Percentiles rank a stretch among this genome's conserved stretches.
Conservation (phyloP, 768 basidiomycete species). For the Trametes punicea region DNA sequence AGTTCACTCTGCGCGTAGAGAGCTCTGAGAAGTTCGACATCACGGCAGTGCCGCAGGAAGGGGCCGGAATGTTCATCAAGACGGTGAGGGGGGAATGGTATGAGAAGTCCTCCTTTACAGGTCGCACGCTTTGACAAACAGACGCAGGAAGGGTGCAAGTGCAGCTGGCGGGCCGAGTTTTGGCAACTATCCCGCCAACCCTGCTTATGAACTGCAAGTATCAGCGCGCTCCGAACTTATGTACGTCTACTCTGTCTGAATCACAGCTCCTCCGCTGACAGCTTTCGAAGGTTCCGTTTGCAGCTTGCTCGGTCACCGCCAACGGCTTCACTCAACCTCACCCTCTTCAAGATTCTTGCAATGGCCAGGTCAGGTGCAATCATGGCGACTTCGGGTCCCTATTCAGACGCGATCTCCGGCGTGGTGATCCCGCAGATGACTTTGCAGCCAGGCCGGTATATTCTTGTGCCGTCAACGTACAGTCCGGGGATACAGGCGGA, state of each 20-base stretch:
- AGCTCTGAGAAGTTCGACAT: slow-evolving; percentile 62
- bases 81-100: slow-evolving; percentile 72
- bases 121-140: neutral
- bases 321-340: slow-evolving; percentile 53
- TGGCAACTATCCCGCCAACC: slow-evolving; percentile 63
- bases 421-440: slow-evolving; percentile 55
- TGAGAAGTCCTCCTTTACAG: slow-evolving; percentile 20
- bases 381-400: slow-evolving; percentile 73
- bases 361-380: slow-evolving; percentile 34
- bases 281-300: slow-evolving; percentile 55
- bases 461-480: slow-evolving; percentile 72
- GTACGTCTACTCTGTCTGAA: slow-evolving; percentile 42
- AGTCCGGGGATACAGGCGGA: slow-evolving; percentile 50
- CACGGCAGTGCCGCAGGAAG: slow-evolving; percentile 72
- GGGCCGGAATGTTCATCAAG: slow-evolving; percentile 86
- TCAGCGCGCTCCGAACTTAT: slow-evolving; percentile 51
- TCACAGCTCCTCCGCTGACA: neutral
- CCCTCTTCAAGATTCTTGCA: slow-evolving; percentile 44
- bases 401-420: slow-evolving; percentile 71
- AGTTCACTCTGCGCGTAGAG: slow-evolving; percentile 63
- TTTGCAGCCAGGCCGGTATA: slow-evolving; percentile 62
- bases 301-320: slow-evolving; percentile 49
- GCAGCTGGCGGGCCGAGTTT: slow-evolving; percentile 72
- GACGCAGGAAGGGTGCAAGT: slow-evolving; percentile 47
- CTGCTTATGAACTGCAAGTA: slow-evolving; percentile 60